Percentiles rank a stretch among this genome's conserved stretches.
Evolutionary conservation across 2,329 filamentous ascomycete genomes (phyloP).

Genomic region (Lomentospora prolificans): DNA sequence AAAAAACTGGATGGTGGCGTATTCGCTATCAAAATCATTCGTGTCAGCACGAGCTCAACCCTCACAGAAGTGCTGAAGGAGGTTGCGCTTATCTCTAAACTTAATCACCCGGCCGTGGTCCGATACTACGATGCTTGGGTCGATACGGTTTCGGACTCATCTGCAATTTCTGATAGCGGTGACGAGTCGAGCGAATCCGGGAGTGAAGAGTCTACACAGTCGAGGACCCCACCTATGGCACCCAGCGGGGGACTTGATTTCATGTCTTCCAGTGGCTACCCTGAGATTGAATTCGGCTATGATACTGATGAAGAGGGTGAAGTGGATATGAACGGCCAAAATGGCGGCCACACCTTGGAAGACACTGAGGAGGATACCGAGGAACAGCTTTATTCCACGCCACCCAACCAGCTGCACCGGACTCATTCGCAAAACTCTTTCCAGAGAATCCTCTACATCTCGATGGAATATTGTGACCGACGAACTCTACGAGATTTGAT

Average conservation of each 20-base stretch:
- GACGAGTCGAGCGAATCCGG: slow-evolving; percentile 36
- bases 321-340: slow-evolving; percentile 25
- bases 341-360: slow-evolving; percentile 24
- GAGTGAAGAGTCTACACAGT: slow-evolving; percentile 23
- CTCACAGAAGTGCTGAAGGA: slow-evolving; percentile 77
- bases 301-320: slow-evolving; percentile 29
- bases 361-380: slow-evolving; percentile 13
- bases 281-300: slow-evolving; percentile 69
- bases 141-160: slow-evolving; percentile 53
- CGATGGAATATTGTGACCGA: slow-evolving; percentile 98
- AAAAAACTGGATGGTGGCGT: slow-evolving; percentile 90
- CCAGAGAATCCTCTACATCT: slow-evolving; percentile 76
- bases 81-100: slow-evolving; percentile 78
- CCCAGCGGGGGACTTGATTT: slow-evolving; percentile 80
- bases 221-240: slow-evolving; percentile 32
- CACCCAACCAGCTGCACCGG: neutral
- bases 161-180: slow-evolving; percentile 35
- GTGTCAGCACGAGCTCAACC: slow-evolving; percentile 39
- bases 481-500: slow-evolving; percentile 87
- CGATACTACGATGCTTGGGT: slow-evolving; percentile 95
- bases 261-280: slow-evolving; percentile 75
- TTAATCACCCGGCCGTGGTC: slow-evolving; percentile 80
- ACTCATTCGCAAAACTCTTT: neutral
- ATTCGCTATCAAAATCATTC: slow-evolving; percentile 95
- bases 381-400: slow-evolving; percentile 2